These are phyloP conservation scores for Ophidiomyces ophidiicola DNA, from an alignment of 2,329 filamentous ascomycete species.

Conservation along the genomic window DNA sequence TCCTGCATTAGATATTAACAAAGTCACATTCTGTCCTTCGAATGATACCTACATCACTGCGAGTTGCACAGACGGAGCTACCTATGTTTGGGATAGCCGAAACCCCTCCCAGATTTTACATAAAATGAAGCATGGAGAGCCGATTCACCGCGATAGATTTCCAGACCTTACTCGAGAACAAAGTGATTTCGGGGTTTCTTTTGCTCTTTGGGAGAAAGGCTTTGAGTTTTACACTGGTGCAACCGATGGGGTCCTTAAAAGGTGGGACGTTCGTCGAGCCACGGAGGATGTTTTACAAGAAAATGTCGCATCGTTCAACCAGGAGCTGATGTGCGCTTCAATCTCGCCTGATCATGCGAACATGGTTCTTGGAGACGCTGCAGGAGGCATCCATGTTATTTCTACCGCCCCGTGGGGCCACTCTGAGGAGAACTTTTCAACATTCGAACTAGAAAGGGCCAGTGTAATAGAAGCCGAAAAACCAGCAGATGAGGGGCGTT, in stretches of 20 bases:
- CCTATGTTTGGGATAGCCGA: slow-evolving; percentile 50
- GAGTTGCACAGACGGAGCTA: slow-evolving; percentile 48
- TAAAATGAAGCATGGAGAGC: slow-evolving; percentile 39
- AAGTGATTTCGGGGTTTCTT: slow-evolving; percentile 46
- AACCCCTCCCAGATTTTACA: slow-evolving; percentile 37
- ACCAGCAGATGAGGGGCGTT: neutral
- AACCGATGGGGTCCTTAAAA: slow-evolving; percentile 49
- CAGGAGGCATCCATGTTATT: slow-evolving; percentile 43
- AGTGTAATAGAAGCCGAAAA: neutral
- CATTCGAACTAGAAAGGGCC: slow-evolving; percentile 19
- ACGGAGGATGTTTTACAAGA: slow-evolving; percentile 40
- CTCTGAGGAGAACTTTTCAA: slow-evolving; percentile 17
- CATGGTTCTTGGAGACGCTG: slow-evolving; percentile 46
- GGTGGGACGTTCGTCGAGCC: slow-evolving; percentile 46
- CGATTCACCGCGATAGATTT: slow-evolving; percentile 38
- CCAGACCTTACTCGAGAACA: slow-evolving; percentile 33
- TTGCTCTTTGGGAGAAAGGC: slow-evolving; percentile 45
- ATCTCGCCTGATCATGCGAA: slow-evolving; percentile 46
- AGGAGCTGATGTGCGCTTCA: slow-evolving; percentile 46
- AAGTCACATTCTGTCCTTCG: slow-evolving; percentile 41
- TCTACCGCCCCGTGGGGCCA: slow-evolving; percentile 23
- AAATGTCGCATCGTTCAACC: slow-evolving; percentile 39
- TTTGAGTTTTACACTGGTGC: slow-evolving; percentile 47
- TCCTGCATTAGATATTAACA: slow-evolving; percentile 49
- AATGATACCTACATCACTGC: slow-evolving; percentile 42